These are phyloP conservation scores for Acanthamoeba polyphaga DNA, from an alignment of 208 protist genomes.

Conservation along the genomic window DNA sequence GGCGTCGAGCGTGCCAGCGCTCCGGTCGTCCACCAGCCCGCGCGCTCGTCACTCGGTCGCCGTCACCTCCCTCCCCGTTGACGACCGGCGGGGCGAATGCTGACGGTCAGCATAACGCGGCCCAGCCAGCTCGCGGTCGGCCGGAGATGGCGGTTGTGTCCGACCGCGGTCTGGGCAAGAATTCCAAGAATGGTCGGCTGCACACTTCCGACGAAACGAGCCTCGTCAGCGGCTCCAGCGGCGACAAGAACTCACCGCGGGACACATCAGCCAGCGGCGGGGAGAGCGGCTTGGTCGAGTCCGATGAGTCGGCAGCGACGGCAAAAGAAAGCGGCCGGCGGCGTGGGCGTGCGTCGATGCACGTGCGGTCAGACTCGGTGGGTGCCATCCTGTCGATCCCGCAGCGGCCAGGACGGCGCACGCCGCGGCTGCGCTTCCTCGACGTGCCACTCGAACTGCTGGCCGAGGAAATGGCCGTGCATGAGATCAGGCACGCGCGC, in stretches of 20 bases:
- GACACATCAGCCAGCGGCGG: too few relatives aligned
- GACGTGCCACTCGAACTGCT: background rate
- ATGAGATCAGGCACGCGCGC: background rate
- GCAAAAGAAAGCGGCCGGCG: background rate
- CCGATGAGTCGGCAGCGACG: background rate
- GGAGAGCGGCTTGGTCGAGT: background rate
- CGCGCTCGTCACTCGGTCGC: background rate
- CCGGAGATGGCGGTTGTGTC: too few relatives aligned
- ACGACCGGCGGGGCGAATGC: too few relatives aligned
- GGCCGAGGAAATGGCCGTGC: background rate
- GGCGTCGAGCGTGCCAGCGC: background rate
- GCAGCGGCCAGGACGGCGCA: background rate
- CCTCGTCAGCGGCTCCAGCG: too few relatives aligned
- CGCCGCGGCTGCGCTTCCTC: background rate
- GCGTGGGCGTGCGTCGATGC: background rate
- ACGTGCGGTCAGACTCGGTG: background rate
- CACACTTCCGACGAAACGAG: too few relatives aligned
- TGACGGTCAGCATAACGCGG: too few relatives aligned
- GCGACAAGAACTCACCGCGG: too few relatives aligned
- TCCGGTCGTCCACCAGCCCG: background rate
- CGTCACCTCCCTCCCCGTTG: background rate
- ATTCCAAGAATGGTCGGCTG: too few relatives aligned
- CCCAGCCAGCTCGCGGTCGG: too few relatives aligned
- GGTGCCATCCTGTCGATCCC: background rate
- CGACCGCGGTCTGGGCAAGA: too few relatives aligned